Evolutionary conservation across 73 alveolate genomes (phyloP).

Genomic region (Effrenium voratum): DNA sequence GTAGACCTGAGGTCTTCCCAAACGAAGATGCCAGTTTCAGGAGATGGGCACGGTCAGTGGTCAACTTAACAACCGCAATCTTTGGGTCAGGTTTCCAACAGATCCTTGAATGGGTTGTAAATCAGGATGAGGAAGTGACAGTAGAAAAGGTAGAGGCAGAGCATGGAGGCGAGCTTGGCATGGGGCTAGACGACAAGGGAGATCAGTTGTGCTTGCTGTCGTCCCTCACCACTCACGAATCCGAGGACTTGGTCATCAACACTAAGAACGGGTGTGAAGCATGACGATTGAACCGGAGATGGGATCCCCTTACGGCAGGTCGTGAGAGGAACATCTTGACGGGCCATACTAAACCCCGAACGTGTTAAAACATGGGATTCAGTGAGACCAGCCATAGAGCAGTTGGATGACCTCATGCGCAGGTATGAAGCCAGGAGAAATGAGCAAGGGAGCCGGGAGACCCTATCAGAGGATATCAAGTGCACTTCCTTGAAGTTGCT

Average conservation of each 20-base stretch:
- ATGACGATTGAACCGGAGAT: background rate
- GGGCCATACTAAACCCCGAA: too few relatives aligned
- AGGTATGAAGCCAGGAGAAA: background rate
- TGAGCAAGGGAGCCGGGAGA: background rate
- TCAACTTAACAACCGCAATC: background rate
- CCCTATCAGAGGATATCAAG: background rate
- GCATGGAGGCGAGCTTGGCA: background rate
- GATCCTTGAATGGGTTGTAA: background rate
- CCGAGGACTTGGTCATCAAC: background rate
- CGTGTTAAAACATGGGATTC: background rate
- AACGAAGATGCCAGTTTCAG: background rate
- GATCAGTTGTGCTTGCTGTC: background rate
- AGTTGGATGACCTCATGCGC: background rate
- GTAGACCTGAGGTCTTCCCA: background rate
- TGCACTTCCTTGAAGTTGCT: background rate
- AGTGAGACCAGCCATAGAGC: background rate
- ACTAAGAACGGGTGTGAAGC: slow-evolving; percentile 11
- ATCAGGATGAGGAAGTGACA: background rate
- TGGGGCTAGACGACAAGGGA: background rate
- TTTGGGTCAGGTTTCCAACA: background rate
- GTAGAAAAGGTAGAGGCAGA: background rate
- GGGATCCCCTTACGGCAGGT: too few relatives aligned
- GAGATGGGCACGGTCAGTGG: background rate
- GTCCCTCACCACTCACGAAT: background rate
- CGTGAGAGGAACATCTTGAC: too few relatives aligned